Evolutionary conservation across 2,329 filamentous ascomycete genomes (phyloP), one percentile per base, ranked within the genome.

Genomic region (Fusarium sp.): DNA sequence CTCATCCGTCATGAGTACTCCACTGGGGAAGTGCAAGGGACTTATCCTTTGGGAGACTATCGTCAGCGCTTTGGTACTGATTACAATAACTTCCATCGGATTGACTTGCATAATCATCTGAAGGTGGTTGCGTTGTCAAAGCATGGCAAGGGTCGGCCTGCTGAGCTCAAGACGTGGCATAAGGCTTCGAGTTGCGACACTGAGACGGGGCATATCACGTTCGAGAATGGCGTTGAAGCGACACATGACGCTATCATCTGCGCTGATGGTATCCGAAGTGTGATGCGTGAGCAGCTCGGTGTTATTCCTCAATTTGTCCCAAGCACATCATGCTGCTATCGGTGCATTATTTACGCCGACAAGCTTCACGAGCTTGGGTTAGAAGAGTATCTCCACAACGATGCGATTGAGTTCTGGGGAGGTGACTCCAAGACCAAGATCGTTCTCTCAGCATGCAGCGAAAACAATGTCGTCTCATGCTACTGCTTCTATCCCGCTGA

Each of bases 401-500:
- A 77, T 18, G 88, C 87, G 0, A 79, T 90, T 2, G 86, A 90
- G 74, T 90, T 89, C 76, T 90, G 88, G 88, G 88, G 88, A n/a
- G 88, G 88, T 3, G 82, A 86, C 40, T 75, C 73, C 3, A 66
- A 71, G 57, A 84, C 89, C 75, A 90, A 90, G 80, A 90, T 90
- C 58, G 88, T 90, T 6, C 81, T 90, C 2, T 89, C 87, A 0
- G 87, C 88, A 30, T 90, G 88, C 76, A 88, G 89, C 72, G 84
- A 84, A 18, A 87, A 88, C 37, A 84, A 84, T 40, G 76, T 89
- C 4, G 78, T 89, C 5, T 89, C 86, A 0, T 90, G 88, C 77
- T 90, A 90, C 77, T 90, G 88, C 76, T 90, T 90, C 80, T 90
- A 89, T 75, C 85, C 88, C 0, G 82, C 86, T 2, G 84, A 85